Evolutionary conservation across 2,329 filamentous ascomycete species (phyloP).

Genomic region (Nemania bipapillata): DNA sequence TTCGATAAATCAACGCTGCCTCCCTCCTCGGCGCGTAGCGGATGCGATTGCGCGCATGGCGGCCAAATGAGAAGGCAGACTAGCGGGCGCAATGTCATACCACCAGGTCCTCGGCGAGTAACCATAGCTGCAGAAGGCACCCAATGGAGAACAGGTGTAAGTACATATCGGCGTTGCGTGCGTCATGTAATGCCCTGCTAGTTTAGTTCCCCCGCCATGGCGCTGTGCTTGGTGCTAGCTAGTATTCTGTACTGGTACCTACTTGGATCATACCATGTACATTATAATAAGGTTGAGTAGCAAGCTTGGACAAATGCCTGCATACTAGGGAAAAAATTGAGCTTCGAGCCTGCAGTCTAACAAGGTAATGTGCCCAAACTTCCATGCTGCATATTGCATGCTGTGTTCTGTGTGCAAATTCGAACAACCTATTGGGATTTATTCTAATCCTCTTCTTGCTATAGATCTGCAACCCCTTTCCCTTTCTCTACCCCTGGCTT

Average conservation of each 20-base stretch:
- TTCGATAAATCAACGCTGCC: slow-evolving; percentile 21
- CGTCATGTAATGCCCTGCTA: slow-evolving; percentile 13
- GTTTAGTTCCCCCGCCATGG: neutral
- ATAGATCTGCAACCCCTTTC: slow-evolving; percentile 17
- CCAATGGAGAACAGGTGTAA: neutral
- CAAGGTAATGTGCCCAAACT: neutral
- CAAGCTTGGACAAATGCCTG: slow-evolving; percentile 11
- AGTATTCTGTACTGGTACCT: neutral
- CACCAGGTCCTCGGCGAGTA: neutral
- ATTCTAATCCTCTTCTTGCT: neutral
- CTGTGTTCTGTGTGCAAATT: slow-evolving; percentile 14
- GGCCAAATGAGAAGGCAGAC: slow-evolving; percentile 25
- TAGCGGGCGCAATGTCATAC: neutral
- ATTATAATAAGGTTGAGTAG: neutral
- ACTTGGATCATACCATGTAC: too few relatives aligned
- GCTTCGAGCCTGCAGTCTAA: slow-evolving; percentile 6
- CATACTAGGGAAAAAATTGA: slow-evolving; percentile 2
- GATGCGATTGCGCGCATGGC: slow-evolving; percentile 27
- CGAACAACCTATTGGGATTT: neutral
- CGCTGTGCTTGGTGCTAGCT: too few relatives aligned
- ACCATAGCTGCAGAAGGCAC: neutral
- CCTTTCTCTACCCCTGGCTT: neutral
- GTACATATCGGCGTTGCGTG: neutral
- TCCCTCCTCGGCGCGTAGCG: slow-evolving; percentile 13
- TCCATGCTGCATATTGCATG: slow-evolving; percentile 6